A percentile compares a stretch with the other conserved stretches of the same genome.
These are phyloP conservation scores for Trichothecium roseum DNA, from an alignment of 2,329 filamentous ascomycete genomes.

Conservation along the genomic window DNA sequence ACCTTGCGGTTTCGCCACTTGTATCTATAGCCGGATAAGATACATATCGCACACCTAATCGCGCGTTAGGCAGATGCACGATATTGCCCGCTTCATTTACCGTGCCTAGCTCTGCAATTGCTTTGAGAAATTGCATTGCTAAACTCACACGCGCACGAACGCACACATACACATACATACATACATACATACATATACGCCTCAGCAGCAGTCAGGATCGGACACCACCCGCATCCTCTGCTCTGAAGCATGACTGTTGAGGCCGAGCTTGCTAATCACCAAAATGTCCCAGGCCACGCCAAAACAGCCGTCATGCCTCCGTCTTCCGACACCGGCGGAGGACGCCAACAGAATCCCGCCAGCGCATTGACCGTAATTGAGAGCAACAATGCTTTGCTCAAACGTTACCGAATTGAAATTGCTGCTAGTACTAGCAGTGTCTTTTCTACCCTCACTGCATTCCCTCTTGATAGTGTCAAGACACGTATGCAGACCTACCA, in stretches of 20 bases:
- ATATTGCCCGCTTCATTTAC: no score
- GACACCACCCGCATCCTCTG: neutral
- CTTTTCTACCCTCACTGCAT: constrained; percentile 69
- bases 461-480: constrained; percentile 82
- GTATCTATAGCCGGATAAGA: no score
- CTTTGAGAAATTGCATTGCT: no score
- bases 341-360: neutral
- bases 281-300: constrained; percentile 24
- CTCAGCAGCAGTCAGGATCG: no score
- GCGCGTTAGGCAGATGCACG: no score
- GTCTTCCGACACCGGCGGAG: constrained; percentile 14
- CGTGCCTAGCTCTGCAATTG: no score
- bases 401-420: constrained; percentile 71
- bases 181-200: no score
- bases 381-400: constrained; percentile 37
- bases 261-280: constrained; percentile 22
- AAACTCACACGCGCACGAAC: no score
- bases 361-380: neutral
- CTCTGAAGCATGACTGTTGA: constrained; percentile 23
- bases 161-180: no score
- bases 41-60: no score
- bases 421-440: constrained; percentile 68
- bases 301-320: constrained; percentile 18
- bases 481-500: constrained; percentile 83
- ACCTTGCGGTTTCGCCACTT: no score